These are phyloP conservation scores for Trichoderma breve DNA, from an alignment of 2,329 filamentous ascomycete species.

Conservation along the genomic window DNA sequence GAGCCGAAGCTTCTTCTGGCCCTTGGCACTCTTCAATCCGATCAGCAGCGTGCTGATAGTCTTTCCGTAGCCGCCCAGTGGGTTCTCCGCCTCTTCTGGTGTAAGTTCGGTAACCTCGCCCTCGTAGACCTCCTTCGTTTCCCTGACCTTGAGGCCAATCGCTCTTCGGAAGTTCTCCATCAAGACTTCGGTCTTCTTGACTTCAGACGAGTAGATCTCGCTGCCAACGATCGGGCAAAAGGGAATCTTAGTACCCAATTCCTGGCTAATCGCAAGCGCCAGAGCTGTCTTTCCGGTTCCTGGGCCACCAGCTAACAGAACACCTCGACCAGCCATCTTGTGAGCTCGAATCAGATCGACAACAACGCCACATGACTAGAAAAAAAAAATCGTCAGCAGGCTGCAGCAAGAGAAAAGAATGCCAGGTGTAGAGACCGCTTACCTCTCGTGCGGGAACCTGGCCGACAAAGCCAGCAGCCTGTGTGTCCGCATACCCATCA, in stretches of 20 bases:
- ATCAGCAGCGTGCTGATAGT: slow-evolving; percentile 96
- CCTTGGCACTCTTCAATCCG: slow-evolving; percentile 90
- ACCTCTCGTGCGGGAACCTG: slow-evolving; percentile 88
- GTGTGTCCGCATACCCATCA: slow-evolving; percentile 81
- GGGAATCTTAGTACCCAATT: slow-evolving; percentile 95
- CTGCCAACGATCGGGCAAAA: slow-evolving; percentile 98
- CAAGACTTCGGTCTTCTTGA: slow-evolving; percentile 98
- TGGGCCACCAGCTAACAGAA: slow-evolving; percentile 88
- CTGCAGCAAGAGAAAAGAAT: neutral
- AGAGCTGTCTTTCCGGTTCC: slow-evolving; percentile 97
- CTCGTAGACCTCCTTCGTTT: slow-evolving; percentile 99
- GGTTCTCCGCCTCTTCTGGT: slow-evolving; percentile 97
- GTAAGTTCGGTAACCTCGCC: slow-evolving; percentile 97
- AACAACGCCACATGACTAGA: slow-evolving; percentile 88
- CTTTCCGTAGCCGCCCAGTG: slow-evolving; percentile 92
- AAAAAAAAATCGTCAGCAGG: neutral
- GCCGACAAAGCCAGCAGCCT: slow-evolving; percentile 82
- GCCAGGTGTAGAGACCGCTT: slow-evolving; percentile 26
- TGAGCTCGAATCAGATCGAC: slow-evolving; percentile 94
- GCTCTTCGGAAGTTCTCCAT: slow-evolving; percentile 99
- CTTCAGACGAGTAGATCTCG: slow-evolving; percentile 95
- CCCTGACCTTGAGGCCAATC: slow-evolving; percentile 93
- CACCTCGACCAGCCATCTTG: slow-evolving; percentile 95
- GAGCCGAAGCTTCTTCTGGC: slow-evolving; percentile 94
- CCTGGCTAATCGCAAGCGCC: slow-evolving; percentile 91